A percentile compares a stretch with the other conserved stretches of the same genome.
These are phyloP conservation scores for Scedosporium apiospermum DNA, from an alignment of 2,329 filamentous ascomycete genomes.

Conservation along the genomic window DNA sequence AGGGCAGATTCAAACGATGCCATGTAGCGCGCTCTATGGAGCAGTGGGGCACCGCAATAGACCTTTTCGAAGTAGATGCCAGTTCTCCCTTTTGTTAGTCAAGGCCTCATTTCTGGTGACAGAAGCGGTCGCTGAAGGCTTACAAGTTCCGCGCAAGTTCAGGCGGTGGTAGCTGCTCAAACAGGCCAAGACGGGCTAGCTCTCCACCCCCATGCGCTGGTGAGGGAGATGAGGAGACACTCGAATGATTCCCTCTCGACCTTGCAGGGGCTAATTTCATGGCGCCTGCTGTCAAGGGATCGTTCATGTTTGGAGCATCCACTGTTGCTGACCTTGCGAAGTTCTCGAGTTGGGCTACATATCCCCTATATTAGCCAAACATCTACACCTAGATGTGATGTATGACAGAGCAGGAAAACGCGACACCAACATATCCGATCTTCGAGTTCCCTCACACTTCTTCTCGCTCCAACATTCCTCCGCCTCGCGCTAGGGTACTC, in stretches of 20 bases:
- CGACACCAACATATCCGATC: conserved; percentile 61
- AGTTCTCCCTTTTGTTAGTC: conserved; percentile 39
- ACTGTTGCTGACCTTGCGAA: no score
- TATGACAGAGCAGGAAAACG: neutral
- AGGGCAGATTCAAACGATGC: conserved; percentile 62
- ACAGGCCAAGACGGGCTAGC: conserved; percentile 70
- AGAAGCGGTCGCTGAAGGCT: no score
- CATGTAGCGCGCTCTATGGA: conserved; percentile 68
- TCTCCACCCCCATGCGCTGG: conserved; percentile 11
- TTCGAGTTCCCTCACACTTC: conserved; percentile 85
- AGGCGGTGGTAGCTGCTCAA: conserved; percentile 69
- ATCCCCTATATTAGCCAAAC: no score
- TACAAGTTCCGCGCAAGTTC: conserved; percentile 80
- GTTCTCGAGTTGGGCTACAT: no score
- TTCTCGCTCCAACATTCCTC: conserved; percentile 79
- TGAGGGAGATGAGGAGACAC: neutral
- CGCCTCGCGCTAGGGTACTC: conserved; percentile 81
- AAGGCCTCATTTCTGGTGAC: conserved; percentile 10
- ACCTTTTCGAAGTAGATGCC: conserved; percentile 67
- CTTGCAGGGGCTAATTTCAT: neutral
- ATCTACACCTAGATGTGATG: neutral
- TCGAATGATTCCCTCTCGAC: no score
- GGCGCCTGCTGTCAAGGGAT: no score
- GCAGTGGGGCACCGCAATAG: conserved; percentile 63
- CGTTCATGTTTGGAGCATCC: no score